Evolutionary conservation across 2,329 filamentous ascomycete genomes (phyloP).

Genomic region (Fusarium equiseti): DNA sequence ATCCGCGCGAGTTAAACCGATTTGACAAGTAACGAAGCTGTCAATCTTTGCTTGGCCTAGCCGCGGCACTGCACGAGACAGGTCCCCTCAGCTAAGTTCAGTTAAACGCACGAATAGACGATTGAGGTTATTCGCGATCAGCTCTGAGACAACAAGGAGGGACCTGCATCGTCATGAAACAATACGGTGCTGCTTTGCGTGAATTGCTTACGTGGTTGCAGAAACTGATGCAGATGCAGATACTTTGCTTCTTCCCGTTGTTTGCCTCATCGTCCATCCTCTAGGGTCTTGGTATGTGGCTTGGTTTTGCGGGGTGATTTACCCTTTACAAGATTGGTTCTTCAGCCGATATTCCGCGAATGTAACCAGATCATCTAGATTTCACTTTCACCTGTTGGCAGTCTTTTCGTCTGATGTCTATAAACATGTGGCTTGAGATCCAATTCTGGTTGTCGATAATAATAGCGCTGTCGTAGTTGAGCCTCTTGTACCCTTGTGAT

Average conservation of each 20-base stretch:
- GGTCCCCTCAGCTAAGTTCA: slow-evolving; percentile 4
- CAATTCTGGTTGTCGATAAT: slow-evolving; percentile 5
- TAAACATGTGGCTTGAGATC: background rate
- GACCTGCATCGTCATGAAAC: slow-evolving; percentile 33
- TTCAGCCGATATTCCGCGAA: slow-evolving; percentile 8
- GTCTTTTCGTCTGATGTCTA: background rate
- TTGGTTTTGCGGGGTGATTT: slow-evolving; percentile 36
- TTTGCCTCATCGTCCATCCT: slow-evolving; percentile 2
- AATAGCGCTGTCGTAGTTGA: background rate
- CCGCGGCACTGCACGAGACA: slow-evolving; percentile 13
- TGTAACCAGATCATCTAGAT: background rate
- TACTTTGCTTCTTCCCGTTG: slow-evolving; percentile 14
- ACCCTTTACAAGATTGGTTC: slow-evolving; percentile 18
- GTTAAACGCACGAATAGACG: slow-evolving; percentile 49
- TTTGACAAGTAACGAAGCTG: background rate
- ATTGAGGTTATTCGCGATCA: background rate
- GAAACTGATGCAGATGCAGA: slow-evolving; percentile 19
- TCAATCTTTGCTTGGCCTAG: slow-evolving; percentile 24
- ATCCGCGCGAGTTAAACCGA: slow-evolving; percentile 15
- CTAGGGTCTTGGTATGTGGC: slow-evolving; percentile 1
- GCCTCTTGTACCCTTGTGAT: background rate
- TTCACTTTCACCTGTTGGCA: background rate
- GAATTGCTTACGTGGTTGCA: slow-evolving; percentile 23
- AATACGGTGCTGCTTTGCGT: slow-evolving; percentile 6
- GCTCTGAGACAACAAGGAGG: slow-evolving; percentile 3